Evolutionary conservation across 2,329 filamentous ascomycete species (phyloP).

Genomic region (Ophiostoma triangulosporum): DNA sequence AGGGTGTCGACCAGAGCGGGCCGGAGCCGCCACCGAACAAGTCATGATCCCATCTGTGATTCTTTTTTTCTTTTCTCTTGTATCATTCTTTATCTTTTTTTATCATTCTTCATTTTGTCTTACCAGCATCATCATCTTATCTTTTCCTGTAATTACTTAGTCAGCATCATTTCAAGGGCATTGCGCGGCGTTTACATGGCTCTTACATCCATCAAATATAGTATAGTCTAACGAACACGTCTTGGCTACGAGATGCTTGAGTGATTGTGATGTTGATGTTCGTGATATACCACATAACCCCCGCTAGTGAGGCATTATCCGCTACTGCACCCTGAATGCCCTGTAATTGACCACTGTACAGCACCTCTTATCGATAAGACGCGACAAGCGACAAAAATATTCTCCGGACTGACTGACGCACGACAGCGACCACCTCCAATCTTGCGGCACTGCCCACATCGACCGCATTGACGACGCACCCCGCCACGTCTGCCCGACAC

Average conservation of each 20-base stretch:
- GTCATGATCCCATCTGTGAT: neutral
- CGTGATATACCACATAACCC: neutral
- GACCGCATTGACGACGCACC: neutral
- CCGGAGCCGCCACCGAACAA: conserved; percentile 23
- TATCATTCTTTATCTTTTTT: neutral
- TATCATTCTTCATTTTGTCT: neutral
- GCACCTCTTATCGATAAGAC: conserved; percentile 9
- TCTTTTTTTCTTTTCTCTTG: neutral
- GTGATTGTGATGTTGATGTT: too few species aligned
- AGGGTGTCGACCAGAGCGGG: conserved; percentile 41
- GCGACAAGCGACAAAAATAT: neutral
- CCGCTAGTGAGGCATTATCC: neutral
- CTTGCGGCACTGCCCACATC: neutral
- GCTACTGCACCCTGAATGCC: neutral
- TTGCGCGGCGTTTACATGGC: neutral
- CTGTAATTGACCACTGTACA: neutral
- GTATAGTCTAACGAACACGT: too few species aligned
- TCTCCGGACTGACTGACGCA: neutral
- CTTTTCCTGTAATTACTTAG: neutral
- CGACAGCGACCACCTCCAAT: too few species aligned
- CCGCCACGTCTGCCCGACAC: too few species aligned
- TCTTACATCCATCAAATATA: too few species aligned
- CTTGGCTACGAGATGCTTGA: too few species aligned
- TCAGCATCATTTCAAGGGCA: neutral
- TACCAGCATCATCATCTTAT: neutral